Conservation (phyloP, 1,139 yeast species). For the Komagataea norvegica region DNA sequence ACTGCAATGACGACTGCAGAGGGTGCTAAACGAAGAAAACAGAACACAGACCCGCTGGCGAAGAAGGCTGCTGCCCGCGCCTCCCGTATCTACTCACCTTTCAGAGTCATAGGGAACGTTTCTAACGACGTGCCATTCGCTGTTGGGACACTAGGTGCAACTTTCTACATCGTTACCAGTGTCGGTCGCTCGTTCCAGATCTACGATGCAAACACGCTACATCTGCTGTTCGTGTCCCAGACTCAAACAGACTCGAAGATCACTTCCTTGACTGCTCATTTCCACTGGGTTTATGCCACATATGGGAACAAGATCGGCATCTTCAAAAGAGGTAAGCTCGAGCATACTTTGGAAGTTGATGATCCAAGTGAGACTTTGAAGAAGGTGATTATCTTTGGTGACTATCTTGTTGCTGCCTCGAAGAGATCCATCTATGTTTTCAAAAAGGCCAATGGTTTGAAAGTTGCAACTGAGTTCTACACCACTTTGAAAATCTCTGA, state of each 20-base stretch:
- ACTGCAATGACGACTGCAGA: conserved; percentile 14
- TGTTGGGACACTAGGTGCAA: conserved; percentile 80
- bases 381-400: conserved; percentile 69
- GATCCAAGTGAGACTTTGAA: conserved; percentile 29
- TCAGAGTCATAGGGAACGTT: conserved; percentile 61
- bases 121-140: conserved; percentile 82
- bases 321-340: conserved; percentile 77
- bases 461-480: conserved; percentile 60
- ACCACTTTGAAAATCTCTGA: conserved; percentile 55
- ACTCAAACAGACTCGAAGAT: conserved; percentile 69
- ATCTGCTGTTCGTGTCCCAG: conserved; percentile 80
- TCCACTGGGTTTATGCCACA: conserved; percentile 79
- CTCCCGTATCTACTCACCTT: conserved; percentile 53
- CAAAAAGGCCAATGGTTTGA: conserved; percentile 47
- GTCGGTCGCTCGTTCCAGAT: conserved; percentile 91
- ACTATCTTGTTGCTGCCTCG: conserved; percentile 61
- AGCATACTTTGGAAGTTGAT: conserved; percentile 44
- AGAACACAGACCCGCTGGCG: conserved; percentile 11
- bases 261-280: conserved; percentile 70
- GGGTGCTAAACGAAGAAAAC: conserved; percentile 29
- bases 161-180: conserved; percentile 82
- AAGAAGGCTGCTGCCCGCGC: conserved; percentile 17
- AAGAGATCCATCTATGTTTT: conserved; percentile 56
- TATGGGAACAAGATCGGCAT: conserved; percentile 70
- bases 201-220: conserved; percentile 86